phyloP scores from a whole-genome alignment of 805 yeast species.

The Candida ponderosae region DNA sequence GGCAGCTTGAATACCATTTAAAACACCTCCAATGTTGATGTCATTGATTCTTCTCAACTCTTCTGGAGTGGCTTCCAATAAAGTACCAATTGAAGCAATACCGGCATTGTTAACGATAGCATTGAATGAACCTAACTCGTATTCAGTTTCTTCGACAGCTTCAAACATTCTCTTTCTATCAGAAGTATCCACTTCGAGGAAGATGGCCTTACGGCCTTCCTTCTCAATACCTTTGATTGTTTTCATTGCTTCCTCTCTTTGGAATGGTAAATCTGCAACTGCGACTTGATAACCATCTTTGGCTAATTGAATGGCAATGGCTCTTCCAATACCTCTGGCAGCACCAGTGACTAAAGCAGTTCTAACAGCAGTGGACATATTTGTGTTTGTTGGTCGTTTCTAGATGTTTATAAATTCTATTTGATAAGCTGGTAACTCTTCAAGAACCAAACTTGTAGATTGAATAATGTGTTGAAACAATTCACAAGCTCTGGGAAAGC shows the following conservation, averaged over 20 bases:
- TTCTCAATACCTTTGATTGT: conserved; percentile 15
- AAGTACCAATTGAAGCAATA: conserved; percentile 19
- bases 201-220: conserved; percentile 14
- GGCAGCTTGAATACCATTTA: conserved; percentile 28
- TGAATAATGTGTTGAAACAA: too few relatives aligned
- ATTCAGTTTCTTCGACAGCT: conserved; percentile 21
- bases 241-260: conserved; percentile 15
- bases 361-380: conserved; percentile 14
- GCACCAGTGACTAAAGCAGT: conserved; percentile 82
- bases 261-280: conserved; percentile 20
- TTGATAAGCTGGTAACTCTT: too few relatives aligned
- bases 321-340: conserved; percentile 86
- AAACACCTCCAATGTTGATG: conserved; percentile 25
- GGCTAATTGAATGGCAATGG: conserved; percentile 74
- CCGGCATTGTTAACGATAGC: conserved; percentile 32
- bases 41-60: conserved; percentile 17
- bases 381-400: too few relatives aligned
- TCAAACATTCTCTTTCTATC: conserved; percentile 16
- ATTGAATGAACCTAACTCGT: conserved; percentile 25
- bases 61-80: conserved; percentile 20
- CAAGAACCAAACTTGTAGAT: too few relatives aligned
- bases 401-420: too few relatives aligned
- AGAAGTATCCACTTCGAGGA: conserved; percentile 20
- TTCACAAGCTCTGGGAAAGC: too few relatives aligned
- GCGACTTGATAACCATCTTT: conserved; percentile 48